phyloP scores from a whole-genome alignment of 306 rosid species.

The Quillaja saponaria region DNA sequence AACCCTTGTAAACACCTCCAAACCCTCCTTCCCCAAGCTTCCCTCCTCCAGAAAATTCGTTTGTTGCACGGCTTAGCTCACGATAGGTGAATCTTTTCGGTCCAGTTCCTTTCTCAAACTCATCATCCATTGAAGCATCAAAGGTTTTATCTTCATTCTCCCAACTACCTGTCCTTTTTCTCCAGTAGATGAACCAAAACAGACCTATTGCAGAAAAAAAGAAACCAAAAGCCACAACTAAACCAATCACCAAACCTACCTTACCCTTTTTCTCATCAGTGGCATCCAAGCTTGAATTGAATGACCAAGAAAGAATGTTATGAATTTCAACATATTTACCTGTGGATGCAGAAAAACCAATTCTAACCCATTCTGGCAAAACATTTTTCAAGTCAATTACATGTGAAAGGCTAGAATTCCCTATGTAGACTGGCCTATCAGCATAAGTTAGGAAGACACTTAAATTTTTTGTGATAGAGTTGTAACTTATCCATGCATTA shows the following conservation, averaged over 20 bases:
- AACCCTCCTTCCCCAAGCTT: constrained; percentile 83
- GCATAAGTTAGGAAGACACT: constrained; percentile 61
- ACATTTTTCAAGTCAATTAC: constrained; percentile 53
- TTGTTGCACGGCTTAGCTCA: constrained; percentile 52
- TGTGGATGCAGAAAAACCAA: constrained; percentile 80
- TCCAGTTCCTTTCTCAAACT: constrained; percentile 65
- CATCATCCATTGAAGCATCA: constrained; percentile 55
- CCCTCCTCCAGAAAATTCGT: constrained; percentile 45
- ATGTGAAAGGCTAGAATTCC: constrained; percentile 41
- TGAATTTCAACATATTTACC: constrained; percentile 57
- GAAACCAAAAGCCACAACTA: constrained; percentile 38
- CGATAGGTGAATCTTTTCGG: constrained; percentile 59
- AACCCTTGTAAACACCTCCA: constrained; percentile 71
- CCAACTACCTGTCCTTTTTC: constrained; percentile 21
- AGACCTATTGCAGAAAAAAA: constrained; percentile 42
- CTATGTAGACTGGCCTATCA: constrained; percentile 36
- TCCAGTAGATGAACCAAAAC: constrained; percentile 46
- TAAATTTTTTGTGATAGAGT: constrained; percentile 54
- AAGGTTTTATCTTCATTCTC: constrained; percentile 17
- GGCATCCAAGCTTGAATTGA: constrained; percentile 56
- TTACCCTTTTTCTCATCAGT: not conserved
- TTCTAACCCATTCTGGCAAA: constrained; percentile 61
- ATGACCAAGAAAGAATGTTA: constrained; percentile 64
- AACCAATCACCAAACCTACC: constrained; percentile 33
- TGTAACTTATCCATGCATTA: constrained; percentile 67